Conservation (phyloP, 2,329 filamentous ascomycete genomes). For the Penicillium palitans region DNA sequence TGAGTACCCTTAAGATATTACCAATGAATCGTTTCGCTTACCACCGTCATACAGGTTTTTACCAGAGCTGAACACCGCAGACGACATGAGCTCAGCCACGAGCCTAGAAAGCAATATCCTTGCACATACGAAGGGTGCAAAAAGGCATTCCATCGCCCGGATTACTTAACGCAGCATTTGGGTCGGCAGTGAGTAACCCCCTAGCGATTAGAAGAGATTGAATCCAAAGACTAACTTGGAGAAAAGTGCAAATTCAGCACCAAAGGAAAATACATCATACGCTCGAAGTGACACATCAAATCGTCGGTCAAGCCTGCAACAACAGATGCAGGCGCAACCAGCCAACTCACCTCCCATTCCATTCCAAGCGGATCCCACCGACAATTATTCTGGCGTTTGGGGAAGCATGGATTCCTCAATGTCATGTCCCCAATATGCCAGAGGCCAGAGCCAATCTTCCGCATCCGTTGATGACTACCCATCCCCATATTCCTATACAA, state of each 20-base stretch:
- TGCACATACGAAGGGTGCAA: constrained; percentile 47
- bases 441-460: constrained; percentile 2
- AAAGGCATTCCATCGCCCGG: constrained; percentile 50
- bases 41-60: constrained; percentile 40
- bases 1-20: constrained; percentile 22
- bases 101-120: constrained; percentile 44
- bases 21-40: constrained; percentile 7
- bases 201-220: not conserved
- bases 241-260: not conserved
- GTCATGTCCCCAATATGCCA: not conserved
- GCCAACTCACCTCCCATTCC: not conserved
- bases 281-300: not conserved
- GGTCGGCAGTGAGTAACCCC: constrained; percentile 47
- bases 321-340: not conserved
- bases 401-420: constrained; percentile 8
- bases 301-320: not conserved
- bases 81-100: constrained; percentile 53
- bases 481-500: constrained; percentile 8
- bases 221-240: not conserved
- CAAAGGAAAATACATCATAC: not conserved
- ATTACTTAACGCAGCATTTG: constrained; percentile 51
- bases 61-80: constrained; percentile 51
- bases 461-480: not conserved
- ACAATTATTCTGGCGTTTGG: not conserved
- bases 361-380: not conserved